Evolutionary conservation across 192 early-diverging fungal genomes (phyloP), one percentile per base, ranked within the genome.

Genomic region (Backusella tarrabulga): DNA sequence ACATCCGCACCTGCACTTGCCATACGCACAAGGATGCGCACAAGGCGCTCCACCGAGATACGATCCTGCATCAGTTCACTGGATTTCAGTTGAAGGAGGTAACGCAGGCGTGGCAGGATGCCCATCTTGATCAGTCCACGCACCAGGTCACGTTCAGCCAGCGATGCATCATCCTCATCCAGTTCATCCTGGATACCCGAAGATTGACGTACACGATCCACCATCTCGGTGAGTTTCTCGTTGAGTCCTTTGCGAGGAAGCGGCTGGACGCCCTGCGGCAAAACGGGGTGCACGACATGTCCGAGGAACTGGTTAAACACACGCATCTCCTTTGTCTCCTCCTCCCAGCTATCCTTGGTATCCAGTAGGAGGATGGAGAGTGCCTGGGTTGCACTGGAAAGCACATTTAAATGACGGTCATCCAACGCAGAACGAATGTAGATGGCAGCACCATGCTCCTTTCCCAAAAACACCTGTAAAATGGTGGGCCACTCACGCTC

Each of bases 371-470:
- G 79, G 71, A 88, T 76, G 34, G 78, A 79, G 0, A 92, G 29
- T 0, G 86, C 85, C 35, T 82, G 78, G 32, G 93, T 67, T 2
- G 89, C 84, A 38, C 80, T 86, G 0, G 85, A 83, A 5, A 91
- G 42, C 15, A 88, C 93, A 5, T 87, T 83, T n/a, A 89, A 84
- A 29, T 88, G 81, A 60, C 83, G 85, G 54, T 92, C 93, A 72
- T 94, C 93, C 72, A 94, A 68, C 9, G 90, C 91, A 23, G 89
- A 83, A 42, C 93, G 84, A 60, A 93, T 77, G 72, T 90, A 85
- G 3, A 91, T 73, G 42, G 85, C 72, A 2, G 85, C 74, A 26
- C 36, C 26, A 8, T 71, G 32, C 7, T 79, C 73, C 3, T 38
- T 38, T 12, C 68, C 36, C 14, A 34, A 40, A 40, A 79, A 75